Evolutionary conservation across 2,329 filamentous ascomycete genomes (phyloP), one percentile per base, ranked within the genome.

Genomic region (Tolypocladium sp.): DNA sequence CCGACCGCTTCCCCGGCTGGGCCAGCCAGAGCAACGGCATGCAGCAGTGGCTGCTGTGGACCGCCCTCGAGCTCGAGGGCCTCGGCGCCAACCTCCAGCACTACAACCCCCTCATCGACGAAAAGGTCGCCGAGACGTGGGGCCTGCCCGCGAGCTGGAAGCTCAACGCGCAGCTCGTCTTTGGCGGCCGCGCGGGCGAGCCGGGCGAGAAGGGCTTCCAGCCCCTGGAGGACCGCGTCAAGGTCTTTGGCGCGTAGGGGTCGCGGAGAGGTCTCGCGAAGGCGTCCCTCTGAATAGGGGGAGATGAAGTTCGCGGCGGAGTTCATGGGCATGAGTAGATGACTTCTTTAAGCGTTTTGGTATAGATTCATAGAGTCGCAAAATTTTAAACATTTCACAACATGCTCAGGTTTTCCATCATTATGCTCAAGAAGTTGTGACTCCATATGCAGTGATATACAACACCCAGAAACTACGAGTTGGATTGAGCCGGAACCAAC

Each of bases 51-150:
- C 79, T 85, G 64, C 72, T 91, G 65, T 96, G 92, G 92, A 87
- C 87, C 22, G 89, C 87, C 4, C 84, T 96, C 59, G 89, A 92
- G 77, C 81, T 87, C 61, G 91, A 94, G 72, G 91, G 92, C 37
- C 83, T 95, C 59, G 91, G 91, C 64, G 89, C 88, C 71, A 96
- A 92, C 81, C 82, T 96, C 57, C 92, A 96, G 81, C 92, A 96
- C 79, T 96, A 96, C 81, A 94, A 91, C 82, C 91, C 91, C 25
- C 75, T 96, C 60, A 84, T 95, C 66, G 89, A 96, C 76, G 79
- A 81, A 64, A 84, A 86, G 77, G 88, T 92, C 57, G 76, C 81
- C 52, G 78, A 75, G 62, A 77, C 84, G 66, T 96, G 90, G 89
- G 81, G 81, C 59, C 67, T 96, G 38, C 88, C 90, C 51, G 69